Evolutionary conservation across 345 rosid species (phyloP), one percentile per base, ranked within the genome.

Genomic region (Acer yangbiense): DNA sequence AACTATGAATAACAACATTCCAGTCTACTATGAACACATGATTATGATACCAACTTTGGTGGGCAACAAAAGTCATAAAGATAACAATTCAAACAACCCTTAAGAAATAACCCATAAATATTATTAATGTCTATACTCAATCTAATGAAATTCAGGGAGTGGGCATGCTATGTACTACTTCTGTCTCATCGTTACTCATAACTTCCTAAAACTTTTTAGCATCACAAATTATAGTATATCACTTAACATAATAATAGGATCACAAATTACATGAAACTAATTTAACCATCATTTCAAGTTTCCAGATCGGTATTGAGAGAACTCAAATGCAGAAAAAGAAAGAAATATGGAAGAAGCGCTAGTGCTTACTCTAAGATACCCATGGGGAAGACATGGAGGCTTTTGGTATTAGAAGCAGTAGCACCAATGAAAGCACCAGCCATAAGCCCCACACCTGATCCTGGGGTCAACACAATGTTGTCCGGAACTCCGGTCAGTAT

Each of bases 341-440:
- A 23, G 23, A 29, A 54, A 46, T 23, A 16, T 25, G 17, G 32
- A 65, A 21, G 10, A 27, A 0, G 14, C 3, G 11, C 21, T 12
- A 68, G 62, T 17, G 71, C 97, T 85, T 88, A 94, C 98, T 92
- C 94, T 72, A 96, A 71, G 57, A 81, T 87, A 69, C 99, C 98
- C 11, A 96, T 82, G 43, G 98, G 98, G 67, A 96, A 96, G 35
- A 96, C 97, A 87, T 94, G 99, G 54, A 92, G 97, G 83, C 97
- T 89, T 83, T 92, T 92, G 91, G 88, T 89, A 57, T 92, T 75
- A 17, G 93, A 79, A 78, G 97, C 90, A 0, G 95, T 80, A 32
- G 97, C 99, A 73, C 99, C 99, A 17, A 96, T 87, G 77, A 92
- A 96, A 27, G 97, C 87, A 57, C 99, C 98, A 20, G 92, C 79